Base-by-base conservation (phyloP, 805 yeast genomes). In the Saccharomycodes ludwigii region DNA sequence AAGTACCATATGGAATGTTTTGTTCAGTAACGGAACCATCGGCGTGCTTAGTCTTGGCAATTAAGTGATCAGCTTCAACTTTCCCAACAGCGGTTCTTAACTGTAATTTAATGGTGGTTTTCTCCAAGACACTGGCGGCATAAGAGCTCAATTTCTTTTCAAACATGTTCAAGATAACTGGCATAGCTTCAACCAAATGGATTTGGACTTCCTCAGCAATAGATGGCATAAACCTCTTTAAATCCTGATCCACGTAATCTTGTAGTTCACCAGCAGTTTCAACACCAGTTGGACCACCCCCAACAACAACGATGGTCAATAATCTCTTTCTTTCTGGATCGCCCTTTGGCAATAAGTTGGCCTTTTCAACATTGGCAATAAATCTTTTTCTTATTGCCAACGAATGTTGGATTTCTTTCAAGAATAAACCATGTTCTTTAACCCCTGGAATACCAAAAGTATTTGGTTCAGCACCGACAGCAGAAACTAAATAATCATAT, bases 231-330 rank as follows among this genome's bases (percentile, higher is more conserved):
- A 84, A 81, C 59, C 77, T 80, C 54, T 68, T 67, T 58, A 86
- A 66, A 59, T 86, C 96, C 59, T 85, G 93, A 55, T 79, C 84
- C 40, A 85, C 83, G 62, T 83, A 86, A 60, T 86, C 96, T 62
- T 84, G 94, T 49, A 86, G 63, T 59, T 86, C 96, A 56, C 94
- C 96, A 39, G 96, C 95, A 43, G 85, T 79, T 63, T 85, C 96
- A 37, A 85, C 95, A 65, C 96, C 96, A 27, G 96, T 85, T 52
- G 96, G 96, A 43, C 96, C 96, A 61, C 95, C 96, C 48, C 96
- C 96, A 46, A 88, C 91, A 37, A 86, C 94, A 33, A 86, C 88
- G 39, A 83, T 69, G 37, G 81, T 79, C 57, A 86, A 66, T 44
- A 86, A 68, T 58, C 95, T 76, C 62, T 76, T 76, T 59, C 95